Evolutionary conservation across 2,329 filamentous ascomycete genomes (phyloP).

Genomic region (Zymoseptoria crescenta): DNA sequence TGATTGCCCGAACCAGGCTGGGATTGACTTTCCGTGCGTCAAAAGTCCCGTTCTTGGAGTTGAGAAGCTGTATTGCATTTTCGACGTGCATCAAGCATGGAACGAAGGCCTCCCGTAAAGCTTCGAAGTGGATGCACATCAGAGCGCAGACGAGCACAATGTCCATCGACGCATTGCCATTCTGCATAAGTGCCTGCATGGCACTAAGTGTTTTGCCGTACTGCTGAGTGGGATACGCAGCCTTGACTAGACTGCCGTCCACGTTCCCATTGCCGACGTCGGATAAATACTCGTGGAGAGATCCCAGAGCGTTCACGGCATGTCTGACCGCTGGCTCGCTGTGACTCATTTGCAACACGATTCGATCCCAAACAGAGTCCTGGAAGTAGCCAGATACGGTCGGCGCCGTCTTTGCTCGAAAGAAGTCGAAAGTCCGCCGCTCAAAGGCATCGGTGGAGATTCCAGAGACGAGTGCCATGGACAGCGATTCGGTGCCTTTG

Average conservation of each 20-base stretch:
- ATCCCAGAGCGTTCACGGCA: slow-evolving; percentile 27
- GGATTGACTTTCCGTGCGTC: slow-evolving; percentile 22
- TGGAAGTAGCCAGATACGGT: slow-evolving; percentile 25
- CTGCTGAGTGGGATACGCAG: slow-evolving; percentile 22
- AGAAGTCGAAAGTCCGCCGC: slow-evolving; percentile 25
- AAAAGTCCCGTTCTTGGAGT: slow-evolving; percentile 14
- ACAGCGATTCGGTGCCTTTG: slow-evolving; percentile 10
- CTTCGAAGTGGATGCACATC: slow-evolving; percentile 29
- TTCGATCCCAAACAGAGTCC: slow-evolving; percentile 25
- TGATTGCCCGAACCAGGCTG: slow-evolving; percentile 22
- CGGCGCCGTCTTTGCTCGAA: slow-evolving; percentile 20
- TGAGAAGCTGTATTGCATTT: slow-evolving; percentile 26
- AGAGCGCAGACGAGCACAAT: slow-evolving; percentile 26
- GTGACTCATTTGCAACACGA: slow-evolving; percentile 26
- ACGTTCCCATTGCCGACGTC: slow-evolving; percentile 10
- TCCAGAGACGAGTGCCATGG: slow-evolving; percentile 16
- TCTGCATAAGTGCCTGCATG: slow-evolving; percentile 22
- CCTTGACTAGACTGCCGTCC: slow-evolving; percentile 17
- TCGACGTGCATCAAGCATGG: slow-evolving; percentile 28
- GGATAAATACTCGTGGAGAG: slow-evolving; percentile 24
- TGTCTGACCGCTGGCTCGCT: slow-evolving; percentile 26
- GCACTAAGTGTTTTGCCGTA: slow-evolving; percentile 27
- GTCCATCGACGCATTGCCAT: slow-evolving; percentile 18
- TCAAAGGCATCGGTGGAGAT: slow-evolving; percentile 21
- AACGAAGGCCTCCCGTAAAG: slow-evolving; percentile 25